Evolutionary conservation across 176 grass and related monocot species (phyloP).

Genomic region (Musa acuminata): DNA sequence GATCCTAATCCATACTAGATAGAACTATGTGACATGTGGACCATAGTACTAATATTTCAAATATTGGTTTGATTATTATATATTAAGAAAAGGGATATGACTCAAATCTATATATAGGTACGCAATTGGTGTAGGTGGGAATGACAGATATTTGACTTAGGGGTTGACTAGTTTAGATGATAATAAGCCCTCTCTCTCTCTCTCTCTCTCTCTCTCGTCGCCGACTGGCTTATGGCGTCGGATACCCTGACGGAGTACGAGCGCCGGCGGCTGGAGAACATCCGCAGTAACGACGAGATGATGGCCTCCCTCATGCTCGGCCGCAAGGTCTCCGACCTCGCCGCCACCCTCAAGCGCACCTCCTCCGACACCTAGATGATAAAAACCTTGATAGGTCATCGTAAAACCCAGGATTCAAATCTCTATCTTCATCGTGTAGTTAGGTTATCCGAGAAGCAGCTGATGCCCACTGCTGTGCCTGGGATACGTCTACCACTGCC

Average conservation of each 20-base stretch:
- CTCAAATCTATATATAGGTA: slow-evolving; percentile 16
- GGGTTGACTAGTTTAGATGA: too few species aligned
- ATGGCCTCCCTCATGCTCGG: slow-evolving; percentile 39
- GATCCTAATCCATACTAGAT: too few species aligned
- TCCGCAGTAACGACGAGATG: slow-evolving; percentile 40
- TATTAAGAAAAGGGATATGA: too few species aligned
- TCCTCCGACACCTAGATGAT: slow-evolving; percentile 12
- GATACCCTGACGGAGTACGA: slow-evolving; percentile 27
- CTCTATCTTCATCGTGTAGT: too few species aligned
- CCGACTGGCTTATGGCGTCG: neutral
- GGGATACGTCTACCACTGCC: slow-evolving; percentile 78
- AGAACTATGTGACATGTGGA: too few species aligned
- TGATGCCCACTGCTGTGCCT: slow-evolving; percentile 35
- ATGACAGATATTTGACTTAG: too few species aligned
- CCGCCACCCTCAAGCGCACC: slow-evolving; percentile 27
- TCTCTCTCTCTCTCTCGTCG: too few species aligned
- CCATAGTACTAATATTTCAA: too few species aligned
- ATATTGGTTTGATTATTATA: too few species aligned
- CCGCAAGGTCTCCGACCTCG: slow-evolving; percentile 46
- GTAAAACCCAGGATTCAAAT: neutral
- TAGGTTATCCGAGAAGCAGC: too few species aligned
- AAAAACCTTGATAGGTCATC: slow-evolving; percentile 2
- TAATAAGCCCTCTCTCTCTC: too few species aligned
- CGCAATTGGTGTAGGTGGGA: slow-evolving; percentile 19
- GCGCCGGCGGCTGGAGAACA: slow-evolving; percentile 37